Evolutionary conservation across 345 rosid genomes (phyloP).

Genomic region (Lumnitzera littorea): DNA sequence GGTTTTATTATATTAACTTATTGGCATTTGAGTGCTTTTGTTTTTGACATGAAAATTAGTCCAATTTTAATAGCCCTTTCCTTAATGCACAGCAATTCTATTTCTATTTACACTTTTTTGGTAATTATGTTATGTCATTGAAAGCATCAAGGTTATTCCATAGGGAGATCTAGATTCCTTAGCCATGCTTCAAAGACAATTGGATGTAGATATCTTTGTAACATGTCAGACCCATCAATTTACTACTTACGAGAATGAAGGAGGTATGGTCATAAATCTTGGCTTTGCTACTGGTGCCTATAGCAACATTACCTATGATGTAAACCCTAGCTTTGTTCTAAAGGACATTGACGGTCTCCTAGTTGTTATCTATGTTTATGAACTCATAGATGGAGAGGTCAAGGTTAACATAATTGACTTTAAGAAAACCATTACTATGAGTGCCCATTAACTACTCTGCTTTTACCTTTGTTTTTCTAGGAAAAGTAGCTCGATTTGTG

Average conservation of each 20-base stretch:
- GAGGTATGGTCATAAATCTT: conserved; percentile 89
- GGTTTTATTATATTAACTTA: too few species aligned
- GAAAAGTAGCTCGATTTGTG: too few species aligned
- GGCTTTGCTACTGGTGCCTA: conserved; percentile 92
- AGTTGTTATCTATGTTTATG: conserved; percentile 88
- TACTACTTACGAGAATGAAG: conserved; percentile 92
- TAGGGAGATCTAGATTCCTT: conserved; percentile 97
- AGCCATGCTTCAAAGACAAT: conserved; percentile 92
- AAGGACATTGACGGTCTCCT: conserved; percentile 97
- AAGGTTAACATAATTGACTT: conserved; percentile 95
- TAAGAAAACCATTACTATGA: conserved; percentile 62
- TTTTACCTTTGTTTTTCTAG: not conserved
- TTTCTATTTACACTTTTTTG: too few species aligned
- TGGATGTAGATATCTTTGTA: conserved; percentile 89
- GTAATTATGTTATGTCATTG: not conserved
- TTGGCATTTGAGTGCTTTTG: too few species aligned
- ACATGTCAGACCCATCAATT: conserved; percentile 97
- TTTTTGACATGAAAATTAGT: too few species aligned
- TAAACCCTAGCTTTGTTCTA: conserved; percentile 88
- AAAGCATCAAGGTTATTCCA: conserved; percentile 59
- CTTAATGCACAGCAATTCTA: too few species aligned
- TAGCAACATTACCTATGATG: conserved; percentile 82
- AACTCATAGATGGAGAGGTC: conserved; percentile 90
- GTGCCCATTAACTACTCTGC: conserved; percentile 33
- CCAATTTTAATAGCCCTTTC: too few species aligned